These are phyloP conservation scores for Verticillium tricorpus DNA, from an alignment of 2,329 filamentous ascomycete genomes.

Conservation along the genomic window DNA sequence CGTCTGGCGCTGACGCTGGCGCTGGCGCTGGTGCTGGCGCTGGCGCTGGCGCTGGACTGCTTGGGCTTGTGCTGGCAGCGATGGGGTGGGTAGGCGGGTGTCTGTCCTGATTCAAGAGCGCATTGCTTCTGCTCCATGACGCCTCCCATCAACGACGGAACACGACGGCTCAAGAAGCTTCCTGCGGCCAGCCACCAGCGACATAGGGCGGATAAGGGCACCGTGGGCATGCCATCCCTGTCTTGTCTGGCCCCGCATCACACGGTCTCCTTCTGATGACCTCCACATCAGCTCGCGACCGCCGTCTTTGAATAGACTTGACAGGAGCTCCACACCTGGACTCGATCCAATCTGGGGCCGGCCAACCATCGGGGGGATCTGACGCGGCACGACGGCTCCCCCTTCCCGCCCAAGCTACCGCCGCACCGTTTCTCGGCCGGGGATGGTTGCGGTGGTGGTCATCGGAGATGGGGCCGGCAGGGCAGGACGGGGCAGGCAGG, in stretches of 20 bases:
- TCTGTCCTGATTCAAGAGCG: not conserved
- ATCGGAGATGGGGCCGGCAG: not conserved
- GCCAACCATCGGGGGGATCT: not conserved
- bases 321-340: not conserved
- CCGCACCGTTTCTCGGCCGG: not conserved
- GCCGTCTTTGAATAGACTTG: not conserved
- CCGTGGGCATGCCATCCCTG: not conserved
- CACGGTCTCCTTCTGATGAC: not conserved
- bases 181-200: not conserved
- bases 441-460: not conserved
- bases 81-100: not conserved
- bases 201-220: not conserved
- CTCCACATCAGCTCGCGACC: not conserved
- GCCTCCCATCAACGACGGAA: not conserved
- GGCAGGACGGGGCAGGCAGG: not conserved
- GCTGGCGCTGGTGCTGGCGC: not conserved
- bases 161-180: not conserved
- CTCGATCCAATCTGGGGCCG: not conserved
- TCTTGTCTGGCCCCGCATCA: not conserved
- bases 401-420: not conserved
- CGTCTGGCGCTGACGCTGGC: not conserved
- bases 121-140: not conserved
- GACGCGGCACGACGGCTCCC: not conserved
- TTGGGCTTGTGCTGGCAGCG: not conserved
- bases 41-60: not conserved